Base-by-base conservation (phyloP, 2,329 filamentous ascomycete genomes). In the Chrysosporium queenslandicum region DNA sequence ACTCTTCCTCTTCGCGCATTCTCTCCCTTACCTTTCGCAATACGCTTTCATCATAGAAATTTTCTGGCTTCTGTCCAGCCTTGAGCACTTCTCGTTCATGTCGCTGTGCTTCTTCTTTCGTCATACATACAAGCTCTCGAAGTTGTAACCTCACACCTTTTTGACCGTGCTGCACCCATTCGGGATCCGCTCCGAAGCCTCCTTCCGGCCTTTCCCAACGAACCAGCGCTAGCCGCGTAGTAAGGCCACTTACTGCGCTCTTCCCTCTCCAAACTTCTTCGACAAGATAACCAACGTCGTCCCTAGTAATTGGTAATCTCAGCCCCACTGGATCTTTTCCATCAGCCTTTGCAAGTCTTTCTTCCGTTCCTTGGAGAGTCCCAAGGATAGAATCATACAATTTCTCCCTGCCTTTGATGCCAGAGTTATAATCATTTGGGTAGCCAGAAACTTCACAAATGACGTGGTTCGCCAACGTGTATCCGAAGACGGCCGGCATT, bases 401-500 rank as follows among this genome's bases (percentile, higher is more conserved):
- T 71, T 94, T 95, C 45, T 94, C 88, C 14, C 91, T 77, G 8
- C 81, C 82, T 68, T 96, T 96, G 49, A 80, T 82, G 0, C 83
- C 81, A 0, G 87, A 72, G 65, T 92, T 94, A 57, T 94, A 89
- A 45, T 85, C 79, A 46, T 68, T 68, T 0, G 92, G 92, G 62
- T 98, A 98, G 6, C 83, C 86, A 58, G 77, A 70, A 43, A 97
- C 79, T 53, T 82, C 80, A 52, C 94, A 77, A 58, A 98, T 91
- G 55, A 97, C 82, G 65, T 97, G 88, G 68, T 97, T 98, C 3
- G 92, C 92, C 7, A 87, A 81, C 0, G 85, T 86, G 52, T 96
- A 86, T 7, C 92, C 92, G 66, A 98, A 98, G 0, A 97, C 84
- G 2, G 92, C 91, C 0, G 92, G 92, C 90, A 98, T 96, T 0